Evolutionary conservation across 148 eudicot genomes (phyloP), one percentile per base, ranked within the genome.

Genomic region (Chenopodium quinoa): DNA sequence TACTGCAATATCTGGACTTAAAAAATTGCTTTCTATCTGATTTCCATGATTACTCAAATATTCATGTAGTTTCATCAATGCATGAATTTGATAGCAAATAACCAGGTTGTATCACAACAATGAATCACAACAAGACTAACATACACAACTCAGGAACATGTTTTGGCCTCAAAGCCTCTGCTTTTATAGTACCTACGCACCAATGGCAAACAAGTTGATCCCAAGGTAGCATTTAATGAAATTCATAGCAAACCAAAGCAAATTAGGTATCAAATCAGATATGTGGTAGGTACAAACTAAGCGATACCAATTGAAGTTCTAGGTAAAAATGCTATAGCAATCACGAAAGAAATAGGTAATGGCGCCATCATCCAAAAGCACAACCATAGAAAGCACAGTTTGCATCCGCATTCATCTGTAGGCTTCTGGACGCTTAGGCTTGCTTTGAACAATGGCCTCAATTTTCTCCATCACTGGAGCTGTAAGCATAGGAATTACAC

Each of bases 371-470:
- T 50, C 48, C 47, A 12, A 48, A 46, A 73, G n/a, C 75, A 47
- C 8, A 66, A 46, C 17, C 25, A 22, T 47, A 46, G 9, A 73
- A 23, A 31, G 16, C 58, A 56, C n/a, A 8, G 1, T 17, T 7
- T 6, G 48, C 8, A 46, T 71, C 17, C 9, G 9, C 31, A 62
- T 83, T 92, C 83, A 94, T 75, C 98, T 84, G 72, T 91, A 93
- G 3, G 95, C 90, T 75, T 94, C 98, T 9, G 92, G 90, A 17
- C 95, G 92, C 82, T 94, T 94, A 40, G 98, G 98, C 84, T 93
- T 94, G 94, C 86, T 93, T 77, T 93, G 97, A 79, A 93, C 91
- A 80, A 90, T 88, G 20, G 97, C 94, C 84, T 94, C 98, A 32
- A 94, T 94, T 84, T 83, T 94, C 90, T 94, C 97, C 90, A 94